These are phyloP conservation scores for Coemansia sp. DNA, from an alignment of 192 early-diverging fungal genomes.

Conservation along the genomic window DNA sequence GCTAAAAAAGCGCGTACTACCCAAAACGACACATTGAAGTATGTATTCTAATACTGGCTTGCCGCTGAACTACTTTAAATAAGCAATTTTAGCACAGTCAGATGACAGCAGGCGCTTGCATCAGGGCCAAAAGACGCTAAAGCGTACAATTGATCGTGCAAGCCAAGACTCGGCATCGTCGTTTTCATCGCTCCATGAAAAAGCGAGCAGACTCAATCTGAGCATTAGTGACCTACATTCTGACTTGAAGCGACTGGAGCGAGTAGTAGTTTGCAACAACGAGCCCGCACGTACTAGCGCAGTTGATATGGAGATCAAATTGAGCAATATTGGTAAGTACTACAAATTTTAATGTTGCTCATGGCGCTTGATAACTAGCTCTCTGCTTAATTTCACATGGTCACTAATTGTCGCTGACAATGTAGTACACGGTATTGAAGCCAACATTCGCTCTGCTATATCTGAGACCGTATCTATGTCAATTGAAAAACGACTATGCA, in stretches of 20 bases:
- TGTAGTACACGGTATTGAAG: not conserved
- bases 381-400: not conserved
- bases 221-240: conserved; percentile 53
- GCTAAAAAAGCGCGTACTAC: not conserved
- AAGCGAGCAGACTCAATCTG: conserved; percentile 48
- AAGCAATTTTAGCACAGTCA: not conserved
- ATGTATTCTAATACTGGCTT: not conserved
- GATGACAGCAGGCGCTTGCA: conserved; percentile 42
- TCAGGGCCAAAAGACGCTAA: conserved; percentile 45
- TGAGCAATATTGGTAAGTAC: conserved; percentile 38
- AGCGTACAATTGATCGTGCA: conserved; percentile 34
- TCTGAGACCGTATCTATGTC: not conserved
- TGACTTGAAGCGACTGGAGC: conserved; percentile 49
- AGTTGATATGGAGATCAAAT: conserved; percentile 47
- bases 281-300: conserved; percentile 20
- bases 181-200: conserved; percentile 50
- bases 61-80: not conserved
- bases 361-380: not conserved
- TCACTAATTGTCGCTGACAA: too few relatives aligned
- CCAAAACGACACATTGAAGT: not conserved
- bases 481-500: not conserved
- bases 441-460: conserved; percentile 1
- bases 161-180: conserved; percentile 33
- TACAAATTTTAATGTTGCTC: not conserved
- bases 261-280: conserved; percentile 28